Conservation (phyloP, 2,329 filamentous ascomycete species). For the Periconia sp. region DNA sequence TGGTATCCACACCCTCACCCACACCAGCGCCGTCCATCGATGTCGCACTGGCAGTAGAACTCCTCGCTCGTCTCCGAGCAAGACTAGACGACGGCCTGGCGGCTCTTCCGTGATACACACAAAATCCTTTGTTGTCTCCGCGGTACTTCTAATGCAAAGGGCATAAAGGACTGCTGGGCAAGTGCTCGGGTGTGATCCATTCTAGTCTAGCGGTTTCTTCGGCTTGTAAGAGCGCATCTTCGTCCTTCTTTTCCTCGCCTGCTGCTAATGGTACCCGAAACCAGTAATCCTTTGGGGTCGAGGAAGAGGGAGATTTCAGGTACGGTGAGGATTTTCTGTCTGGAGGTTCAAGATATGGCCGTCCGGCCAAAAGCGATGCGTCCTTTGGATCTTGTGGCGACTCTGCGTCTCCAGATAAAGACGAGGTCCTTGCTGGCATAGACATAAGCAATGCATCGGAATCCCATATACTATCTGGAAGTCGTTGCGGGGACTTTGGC, state of each 20-base stretch:
- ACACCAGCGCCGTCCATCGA: neutral
- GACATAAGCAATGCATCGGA: slow-evolving; percentile 41
- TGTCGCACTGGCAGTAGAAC: neutral
- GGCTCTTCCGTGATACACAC: slow-evolving; percentile 44
- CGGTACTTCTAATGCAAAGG: slow-evolving; percentile 45
- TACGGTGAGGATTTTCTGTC: neutral
- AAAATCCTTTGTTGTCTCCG: slow-evolving; percentile 42
- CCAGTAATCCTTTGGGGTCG: slow-evolving; percentile 2
- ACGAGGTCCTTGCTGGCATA: slow-evolving; percentile 18
- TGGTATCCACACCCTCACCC: neutral
- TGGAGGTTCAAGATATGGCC: neutral
- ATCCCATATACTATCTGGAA: slow-evolving; percentile 34
- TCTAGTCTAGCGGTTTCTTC: slow-evolving; percentile 39
- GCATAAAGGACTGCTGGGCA: slow-evolving; percentile 48
- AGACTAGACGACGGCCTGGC: neutral
- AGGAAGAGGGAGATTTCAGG: neutral
- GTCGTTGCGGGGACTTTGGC: slow-evolving; percentile 9
- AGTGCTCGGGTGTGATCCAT: slow-evolving; percentile 48
- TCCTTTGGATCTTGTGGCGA: slow-evolving; percentile 23
- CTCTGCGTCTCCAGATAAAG: slow-evolving; percentile 16
- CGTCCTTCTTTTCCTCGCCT: slow-evolving; percentile 10
- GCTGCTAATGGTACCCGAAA: neutral
- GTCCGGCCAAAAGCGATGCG: neutral
- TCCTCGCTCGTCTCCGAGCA: neutral
- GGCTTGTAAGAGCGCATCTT: slow-evolving; percentile 10